Evolutionary conservation across 2,329 filamentous ascomycete species (phyloP).

Genomic region (Pyrenophora teres): DNA sequence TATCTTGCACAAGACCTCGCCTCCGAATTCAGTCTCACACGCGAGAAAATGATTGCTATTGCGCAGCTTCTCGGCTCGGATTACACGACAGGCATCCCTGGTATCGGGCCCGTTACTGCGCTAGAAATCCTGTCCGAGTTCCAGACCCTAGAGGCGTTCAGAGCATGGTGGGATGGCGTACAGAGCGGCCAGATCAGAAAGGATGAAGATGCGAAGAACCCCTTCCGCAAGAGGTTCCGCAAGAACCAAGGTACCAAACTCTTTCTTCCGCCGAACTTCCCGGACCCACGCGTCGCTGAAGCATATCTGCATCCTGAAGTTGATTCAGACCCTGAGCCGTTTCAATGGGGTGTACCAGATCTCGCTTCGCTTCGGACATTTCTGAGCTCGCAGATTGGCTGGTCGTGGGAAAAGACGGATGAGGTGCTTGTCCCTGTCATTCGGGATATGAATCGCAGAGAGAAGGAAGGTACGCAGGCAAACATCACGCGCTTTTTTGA

Average conservation of each 20-base stretch:
- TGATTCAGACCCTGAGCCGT: constrained; percentile 74
- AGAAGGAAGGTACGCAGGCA: constrained; percentile 87
- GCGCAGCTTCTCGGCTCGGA: constrained; percentile 92
- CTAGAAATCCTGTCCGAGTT: constrained; percentile 95
- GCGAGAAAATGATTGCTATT: constrained; percentile 85
- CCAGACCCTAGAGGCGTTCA: constrained; percentile 73
- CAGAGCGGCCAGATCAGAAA: constrained; percentile 70
- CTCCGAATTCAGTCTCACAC: constrained; percentile 83
- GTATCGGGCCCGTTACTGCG: constrained; percentile 91
- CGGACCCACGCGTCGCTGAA: constrained; percentile 74
- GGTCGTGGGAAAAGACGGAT: constrained; percentile 88
- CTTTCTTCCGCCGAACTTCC: constrained; percentile 81
- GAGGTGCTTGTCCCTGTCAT: constrained; percentile 96
- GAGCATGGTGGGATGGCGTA: constrained; percentile 83
- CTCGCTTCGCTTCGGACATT: constrained; percentile 82
- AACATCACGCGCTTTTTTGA: constrained; percentile 95
- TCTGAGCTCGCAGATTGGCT: constrained; percentile 90
- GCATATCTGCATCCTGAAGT: constrained; percentile 89
- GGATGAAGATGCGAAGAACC: constrained; percentile 57
- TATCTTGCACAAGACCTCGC: constrained; percentile 84
- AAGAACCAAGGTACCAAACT: constrained; percentile 79
- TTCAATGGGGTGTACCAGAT: constrained; percentile 96
- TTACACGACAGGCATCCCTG: constrained; percentile 90
- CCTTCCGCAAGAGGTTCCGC: constrained; percentile 86
- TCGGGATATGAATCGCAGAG: constrained; percentile 87